These are phyloP conservation scores for Clavariopsis aquatica DNA, from an alignment of 495 filamentous ascomycete species.

Conservation along the genomic window DNA sequence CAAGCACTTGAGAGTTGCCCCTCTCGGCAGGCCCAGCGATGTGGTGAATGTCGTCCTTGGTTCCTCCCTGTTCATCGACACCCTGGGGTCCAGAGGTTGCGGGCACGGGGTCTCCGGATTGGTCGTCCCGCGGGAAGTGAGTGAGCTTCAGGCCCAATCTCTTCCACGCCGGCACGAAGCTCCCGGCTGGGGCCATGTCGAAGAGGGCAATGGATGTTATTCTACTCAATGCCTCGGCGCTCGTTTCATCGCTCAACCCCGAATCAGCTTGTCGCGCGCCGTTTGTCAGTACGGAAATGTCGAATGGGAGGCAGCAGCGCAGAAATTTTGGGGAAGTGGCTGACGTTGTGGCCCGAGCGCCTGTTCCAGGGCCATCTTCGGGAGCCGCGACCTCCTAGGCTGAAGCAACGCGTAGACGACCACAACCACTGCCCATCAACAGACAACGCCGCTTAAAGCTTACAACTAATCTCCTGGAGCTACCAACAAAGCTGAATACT, in stretches of 20 bases:
- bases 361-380: conserved; percentile 3
- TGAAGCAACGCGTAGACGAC: conserved; percentile 28
- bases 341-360: conserved; percentile 24
- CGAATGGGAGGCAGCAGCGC: conserved; percentile 30
- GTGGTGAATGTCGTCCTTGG: neutral
- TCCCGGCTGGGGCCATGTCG: conserved; percentile 7
- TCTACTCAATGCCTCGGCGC: conserved; percentile 21
- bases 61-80: neutral
- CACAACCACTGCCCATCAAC: conserved; percentile 12
- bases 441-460: conserved; percentile 22
- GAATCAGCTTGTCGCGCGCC: conserved; percentile 29
- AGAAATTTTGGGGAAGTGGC: conserved; percentile 29
- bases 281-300: conserved; percentile 35
- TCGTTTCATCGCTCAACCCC: conserved; percentile 32
- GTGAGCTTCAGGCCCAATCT: conserved; percentile 76
- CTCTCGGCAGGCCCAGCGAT: conserved; percentile 6
- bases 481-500: conserved; percentile 34
- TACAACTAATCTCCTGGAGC: conserved; percentile 36
- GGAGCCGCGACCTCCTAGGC: conserved; percentile 19
- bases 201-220: conserved; percentile 25
- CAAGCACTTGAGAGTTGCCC: conserved; percentile 22
- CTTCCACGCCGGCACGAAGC: conserved; percentile 68
- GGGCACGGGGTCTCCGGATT: conserved; percentile 42
- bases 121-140: conserved; percentile 49
- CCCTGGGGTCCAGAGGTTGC: conserved; percentile 14